Percentiles rank a stretch among this genome's conserved stretches.
phyloP scores from a whole-genome alignment of 495 filamentous ascomycete genomes.

The Hyphodiscus hymeniophilus region DNA sequence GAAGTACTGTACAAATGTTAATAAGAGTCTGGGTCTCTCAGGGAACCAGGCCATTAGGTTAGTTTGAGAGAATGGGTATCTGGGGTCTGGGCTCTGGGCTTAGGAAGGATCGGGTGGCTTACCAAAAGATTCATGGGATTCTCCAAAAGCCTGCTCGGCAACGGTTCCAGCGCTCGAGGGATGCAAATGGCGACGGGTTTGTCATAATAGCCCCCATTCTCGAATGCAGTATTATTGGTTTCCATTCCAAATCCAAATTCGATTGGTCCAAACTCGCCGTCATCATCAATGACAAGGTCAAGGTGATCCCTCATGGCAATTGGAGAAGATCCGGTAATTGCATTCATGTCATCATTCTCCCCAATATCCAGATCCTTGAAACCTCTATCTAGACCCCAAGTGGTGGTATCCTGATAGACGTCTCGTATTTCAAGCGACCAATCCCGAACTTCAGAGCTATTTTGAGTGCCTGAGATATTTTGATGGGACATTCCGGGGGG shows the following conservation, averaged over 20 bases:
- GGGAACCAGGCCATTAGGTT: not conserved
- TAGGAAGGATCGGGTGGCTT: too few species aligned
- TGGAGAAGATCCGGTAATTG: constrained; percentile 38
- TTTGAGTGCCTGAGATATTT: not conserved
- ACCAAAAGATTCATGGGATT: constrained; percentile 71
- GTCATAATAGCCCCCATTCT: constrained; percentile 58
- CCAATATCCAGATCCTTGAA: constrained; percentile 59
- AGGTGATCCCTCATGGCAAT: constrained; percentile 23
- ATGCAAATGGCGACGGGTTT: constrained; percentile 51
- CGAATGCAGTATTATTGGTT: constrained; percentile 39
- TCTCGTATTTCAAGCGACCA: constrained; percentile 23
- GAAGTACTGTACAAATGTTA: constrained; percentile 30
- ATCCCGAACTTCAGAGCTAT: constrained; percentile 15
- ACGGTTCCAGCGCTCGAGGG: constrained; percentile 54
- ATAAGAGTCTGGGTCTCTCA: too few species aligned
- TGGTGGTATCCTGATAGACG: constrained; percentile 25
- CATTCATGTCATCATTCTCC: constrained; percentile 55
- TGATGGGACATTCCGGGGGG: constrained; percentile 17
- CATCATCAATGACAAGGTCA: constrained; percentile 15
- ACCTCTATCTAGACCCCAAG: constrained; percentile 62
- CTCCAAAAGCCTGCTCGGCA: constrained; percentile 44
- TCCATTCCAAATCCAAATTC: constrained; percentile 41
- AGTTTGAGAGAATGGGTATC: too few species aligned
- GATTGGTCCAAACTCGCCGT: constrained; percentile 11
- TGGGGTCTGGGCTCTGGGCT: too few species aligned